Evolutionary conservation across 768 basidiomycete species (phyloP).

Genomic region (Fibroporia radiculosa): DNA sequence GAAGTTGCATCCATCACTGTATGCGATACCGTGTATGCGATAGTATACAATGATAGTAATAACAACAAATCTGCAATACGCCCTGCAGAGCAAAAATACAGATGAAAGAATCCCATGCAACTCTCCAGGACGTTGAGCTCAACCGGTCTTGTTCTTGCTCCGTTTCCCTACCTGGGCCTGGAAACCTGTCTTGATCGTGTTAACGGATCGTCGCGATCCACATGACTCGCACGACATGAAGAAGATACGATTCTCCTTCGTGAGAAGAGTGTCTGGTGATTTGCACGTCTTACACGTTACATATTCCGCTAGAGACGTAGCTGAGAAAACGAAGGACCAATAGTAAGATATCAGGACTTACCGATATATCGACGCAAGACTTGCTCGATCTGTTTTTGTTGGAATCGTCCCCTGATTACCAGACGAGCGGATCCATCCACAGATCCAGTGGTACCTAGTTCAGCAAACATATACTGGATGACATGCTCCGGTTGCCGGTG

Average conservation of each 20-base stretch:
- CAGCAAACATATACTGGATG: constrained; percentile 93
- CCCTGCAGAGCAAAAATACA: constrained; percentile 11
- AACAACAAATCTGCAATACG: constrained; percentile 6
- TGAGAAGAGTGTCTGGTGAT: constrained; percentile 92
- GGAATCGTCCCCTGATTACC: constrained; percentile 97
- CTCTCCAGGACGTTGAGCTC: not conserved
- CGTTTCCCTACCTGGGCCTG: constrained; percentile 91
- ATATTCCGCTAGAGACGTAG: constrained; percentile 68
- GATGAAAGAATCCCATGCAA: constrained; percentile 2
- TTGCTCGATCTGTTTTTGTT: constrained; percentile 97
- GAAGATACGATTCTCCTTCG: constrained; percentile 98
- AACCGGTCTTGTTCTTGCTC: constrained; percentile 75
- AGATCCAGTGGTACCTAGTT: constrained; percentile 96
- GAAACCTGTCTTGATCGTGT: constrained; percentile 97
- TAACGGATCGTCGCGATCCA: constrained; percentile 85
- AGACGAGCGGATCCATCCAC: constrained; percentile 88
- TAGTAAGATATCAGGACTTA: constrained; percentile 29
- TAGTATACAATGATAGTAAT: constrained; percentile 8
- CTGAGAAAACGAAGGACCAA: not conserved
- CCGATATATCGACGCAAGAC: constrained; percentile 94
- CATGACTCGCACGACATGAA: constrained; percentile 95
- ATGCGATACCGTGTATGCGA: not conserved
- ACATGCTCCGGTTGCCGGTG: constrained; percentile 97
- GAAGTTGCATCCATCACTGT: not conserved
- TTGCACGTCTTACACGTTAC: constrained; percentile 99